Conservation (phyloP, 2,329 filamentous ascomycete genomes). For the Penicillium polonicum region DNA sequence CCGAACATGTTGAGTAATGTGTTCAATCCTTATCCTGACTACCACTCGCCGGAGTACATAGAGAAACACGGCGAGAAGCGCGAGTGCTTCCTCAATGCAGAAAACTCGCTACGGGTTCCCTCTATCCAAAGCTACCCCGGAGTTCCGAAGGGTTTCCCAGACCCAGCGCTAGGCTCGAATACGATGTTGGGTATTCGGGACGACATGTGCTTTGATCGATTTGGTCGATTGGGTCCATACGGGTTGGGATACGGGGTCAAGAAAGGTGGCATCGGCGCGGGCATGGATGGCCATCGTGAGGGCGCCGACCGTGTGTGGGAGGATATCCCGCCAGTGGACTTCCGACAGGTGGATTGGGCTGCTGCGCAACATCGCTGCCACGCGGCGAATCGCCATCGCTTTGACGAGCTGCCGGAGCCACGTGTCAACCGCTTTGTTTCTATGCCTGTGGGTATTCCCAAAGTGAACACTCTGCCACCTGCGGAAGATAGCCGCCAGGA, state of each 20-base stretch:
- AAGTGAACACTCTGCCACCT: constrained; percentile 18
- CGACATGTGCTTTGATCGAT: constrained; percentile 90
- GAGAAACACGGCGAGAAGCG: constrained; percentile 59
- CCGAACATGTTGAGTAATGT: constrained; percentile 49
- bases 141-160: constrained; percentile 78
- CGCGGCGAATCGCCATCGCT: constrained; percentile 68
- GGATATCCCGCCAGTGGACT: constrained; percentile 70
- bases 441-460: constrained; percentile 34
- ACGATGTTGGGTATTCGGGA: constrained; percentile 74
- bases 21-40: constrained; percentile 69
- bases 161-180: constrained; percentile 83
- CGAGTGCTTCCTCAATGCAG: constrained; percentile 75
- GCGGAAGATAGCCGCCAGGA: constrained; percentile 21
- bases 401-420: constrained; percentile 47
- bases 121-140: constrained; percentile 72
- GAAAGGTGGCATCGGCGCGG: constrained; percentile 79
- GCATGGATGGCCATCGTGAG: constrained; percentile 77
- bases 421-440: constrained; percentile 35
- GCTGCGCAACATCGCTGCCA: constrained; percentile 73
- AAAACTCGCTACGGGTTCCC: constrained; percentile 64
- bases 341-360: constrained; percentile 72
- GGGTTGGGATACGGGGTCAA: constrained; percentile 80
- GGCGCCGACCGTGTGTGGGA: constrained; percentile 79
- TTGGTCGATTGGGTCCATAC: constrained; percentile 83
- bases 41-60: constrained; percentile 57